Evolutionary conservation across 768 basidiomycete species (phyloP).

Genomic region (Tulasnella calospora): DNA sequence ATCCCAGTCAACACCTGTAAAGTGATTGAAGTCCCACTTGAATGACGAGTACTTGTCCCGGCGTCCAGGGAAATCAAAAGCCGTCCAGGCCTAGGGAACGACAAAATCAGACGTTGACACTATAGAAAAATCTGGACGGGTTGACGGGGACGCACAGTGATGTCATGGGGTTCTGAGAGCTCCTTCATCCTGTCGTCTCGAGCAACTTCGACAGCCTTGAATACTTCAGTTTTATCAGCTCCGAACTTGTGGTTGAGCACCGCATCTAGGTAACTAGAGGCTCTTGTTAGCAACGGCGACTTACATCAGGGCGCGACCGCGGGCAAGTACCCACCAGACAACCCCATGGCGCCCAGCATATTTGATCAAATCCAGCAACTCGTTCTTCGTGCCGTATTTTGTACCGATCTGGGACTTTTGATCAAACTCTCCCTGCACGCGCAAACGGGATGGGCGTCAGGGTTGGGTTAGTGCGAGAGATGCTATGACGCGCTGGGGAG

Average conservation of each 20-base stretch:
- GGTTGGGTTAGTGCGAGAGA: not conserved
- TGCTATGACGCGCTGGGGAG: no score
- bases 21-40: constrained; percentile 35
- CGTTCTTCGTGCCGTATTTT: constrained; percentile 42
- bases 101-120: not conserved
- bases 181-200: constrained; percentile 26
- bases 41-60: constrained; percentile 33
- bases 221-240: constrained; percentile 39
- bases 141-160: constrained; percentile 31
- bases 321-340: constrained; percentile 34
- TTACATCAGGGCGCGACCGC: not conserved
- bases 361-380: constrained; percentile 37
- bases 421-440: constrained; percentile 29
- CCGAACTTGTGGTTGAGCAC: constrained; percentile 40
- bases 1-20: constrained; percentile 39
- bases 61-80: constrained; percentile 41
- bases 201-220: constrained; percentile 30
- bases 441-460: not conserved
- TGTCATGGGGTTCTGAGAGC: constrained; percentile 38
- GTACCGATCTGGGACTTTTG: constrained; percentile 31
- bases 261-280: constrained; percentile 32
- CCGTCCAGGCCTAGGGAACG: constrained; percentile 30
- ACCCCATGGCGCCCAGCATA: constrained; percentile 37
- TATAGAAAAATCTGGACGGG: not conserved
- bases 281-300: not conserved